Conservation (phyloP, 73 alveolate genomes). For the Paramecium caudatum region DNA sequence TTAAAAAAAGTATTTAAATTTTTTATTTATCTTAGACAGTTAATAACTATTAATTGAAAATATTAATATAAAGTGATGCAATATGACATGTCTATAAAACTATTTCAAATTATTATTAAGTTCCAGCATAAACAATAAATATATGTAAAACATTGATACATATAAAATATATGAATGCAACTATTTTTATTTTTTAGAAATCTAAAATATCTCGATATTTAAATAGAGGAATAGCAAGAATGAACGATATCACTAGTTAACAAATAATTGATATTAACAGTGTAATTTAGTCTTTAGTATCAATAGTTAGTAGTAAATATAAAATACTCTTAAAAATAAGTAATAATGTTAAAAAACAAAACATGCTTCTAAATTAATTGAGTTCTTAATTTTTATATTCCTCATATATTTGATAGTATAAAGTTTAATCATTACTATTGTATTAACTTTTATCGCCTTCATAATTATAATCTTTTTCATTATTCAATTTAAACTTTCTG, state of each 20-base stretch:
- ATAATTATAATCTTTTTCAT: slow-evolving; percentile 14
- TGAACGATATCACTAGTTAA: not conserved
- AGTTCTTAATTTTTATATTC: slow-evolving; percentile 29
- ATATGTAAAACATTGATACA: not conserved
- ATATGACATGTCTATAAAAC: not conserved
- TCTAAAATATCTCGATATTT: not conserved
- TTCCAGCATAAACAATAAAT: not conserved
- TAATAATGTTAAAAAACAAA: not conserved
- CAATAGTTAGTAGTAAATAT: not conserved
- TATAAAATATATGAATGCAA: not conserved
- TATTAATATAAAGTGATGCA: slow-evolving; percentile 10
- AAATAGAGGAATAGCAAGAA: not conserved
- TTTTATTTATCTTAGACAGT: slow-evolving; percentile 5
- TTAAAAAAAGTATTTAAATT: not conserved
- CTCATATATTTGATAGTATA: slow-evolving; percentile 5
- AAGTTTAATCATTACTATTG: slow-evolving; percentile 4
- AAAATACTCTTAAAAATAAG: not conserved
- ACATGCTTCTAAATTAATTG: not conserved
- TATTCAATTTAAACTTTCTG: not conserved
- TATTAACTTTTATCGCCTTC: not conserved
- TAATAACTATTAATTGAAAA: not conserved
- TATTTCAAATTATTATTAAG: not conserved
- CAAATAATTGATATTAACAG: not conserved
- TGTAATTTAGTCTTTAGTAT: not conserved
- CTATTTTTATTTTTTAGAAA: not conserved